phyloP scores from a whole-genome alignment of 164 flowering plant species.

The Dillenia turbinata region DNA sequence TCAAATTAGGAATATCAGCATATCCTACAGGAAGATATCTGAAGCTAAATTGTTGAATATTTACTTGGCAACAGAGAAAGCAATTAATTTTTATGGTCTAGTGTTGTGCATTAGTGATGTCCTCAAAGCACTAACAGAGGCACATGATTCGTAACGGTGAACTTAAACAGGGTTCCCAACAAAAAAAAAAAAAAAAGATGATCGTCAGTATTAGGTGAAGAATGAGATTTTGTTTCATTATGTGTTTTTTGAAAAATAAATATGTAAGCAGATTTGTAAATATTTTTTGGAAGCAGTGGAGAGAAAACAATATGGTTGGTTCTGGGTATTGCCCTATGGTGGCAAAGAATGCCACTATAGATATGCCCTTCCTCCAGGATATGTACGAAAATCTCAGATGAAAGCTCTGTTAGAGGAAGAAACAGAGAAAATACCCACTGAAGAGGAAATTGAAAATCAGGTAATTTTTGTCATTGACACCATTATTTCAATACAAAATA shows the following conservation, averaged over 20 bases:
- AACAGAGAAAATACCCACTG: slow-evolving; percentile 61
- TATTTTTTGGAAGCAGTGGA: slow-evolving; percentile 95
- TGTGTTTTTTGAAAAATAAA: background rate
- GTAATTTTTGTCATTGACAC: slow-evolving; percentile 22
- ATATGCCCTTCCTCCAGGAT: slow-evolving; percentile 97
- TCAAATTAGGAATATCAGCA: too few relatives aligned
- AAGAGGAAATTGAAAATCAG: slow-evolving; percentile 97
- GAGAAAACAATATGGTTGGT: slow-evolving; percentile 99
- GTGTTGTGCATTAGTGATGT: too few relatives aligned
- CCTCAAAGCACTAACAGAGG: too few relatives aligned
- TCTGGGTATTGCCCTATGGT: slow-evolving; percentile 97
- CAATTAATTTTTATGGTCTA: too few relatives aligned
- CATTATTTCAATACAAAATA: slow-evolving; percentile 13
- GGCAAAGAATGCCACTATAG: slow-evolving; percentile 83
- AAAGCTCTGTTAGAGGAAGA: slow-evolving; percentile 95
- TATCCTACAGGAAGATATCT: too few relatives aligned
- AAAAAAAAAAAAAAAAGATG: too few relatives aligned
- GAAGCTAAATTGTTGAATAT: too few relatives aligned
- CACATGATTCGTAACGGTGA: too few relatives aligned
- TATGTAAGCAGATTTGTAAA: slow-evolving; percentile 73
- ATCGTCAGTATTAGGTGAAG: too few relatives aligned
- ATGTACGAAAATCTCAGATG: slow-evolving; percentile 94
- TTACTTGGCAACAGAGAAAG: too few relatives aligned
- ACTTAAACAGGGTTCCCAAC: too few relatives aligned
- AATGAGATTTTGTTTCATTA: too few relatives aligned